Evolutionary conservation across 2,329 filamentous ascomycete genomes (phyloP).

Genomic region (Paramyrothecium roridum): DNA sequence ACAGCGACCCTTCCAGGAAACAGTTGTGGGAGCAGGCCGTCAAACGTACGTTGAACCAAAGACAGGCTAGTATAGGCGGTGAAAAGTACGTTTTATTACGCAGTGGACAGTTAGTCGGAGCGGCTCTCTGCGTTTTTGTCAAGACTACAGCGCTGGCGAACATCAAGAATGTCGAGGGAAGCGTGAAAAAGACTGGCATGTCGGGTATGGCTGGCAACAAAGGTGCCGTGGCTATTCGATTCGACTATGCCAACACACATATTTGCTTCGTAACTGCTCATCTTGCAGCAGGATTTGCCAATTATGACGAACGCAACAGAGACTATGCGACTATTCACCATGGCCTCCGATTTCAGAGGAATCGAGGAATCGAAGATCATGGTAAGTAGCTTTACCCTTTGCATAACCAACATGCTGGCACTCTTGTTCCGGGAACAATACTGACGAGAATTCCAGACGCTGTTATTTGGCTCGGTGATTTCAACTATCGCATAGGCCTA

Average conservation of each 20-base stretch:
- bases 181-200: constrained; percentile 89
- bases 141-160: constrained; percentile 70
- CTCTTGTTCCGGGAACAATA: constrained; percentile 12
- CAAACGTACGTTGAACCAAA: constrained; percentile 69
- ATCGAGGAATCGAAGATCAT: constrained; percentile 88
- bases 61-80: constrained; percentile 60
- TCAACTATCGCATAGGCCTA: constrained; percentile 95
- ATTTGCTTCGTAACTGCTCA: constrained; percentile 96
- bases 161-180: constrained; percentile 96
- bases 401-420: not conserved
- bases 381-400: constrained; percentile 42
- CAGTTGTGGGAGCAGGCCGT: constrained; percentile 85
- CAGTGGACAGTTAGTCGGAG: constrained; percentile 91
- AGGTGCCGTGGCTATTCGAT: constrained; percentile 91
- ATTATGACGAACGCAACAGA: constrained; percentile 92
- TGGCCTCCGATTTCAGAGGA: constrained; percentile 86
- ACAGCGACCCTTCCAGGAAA: constrained; percentile 84
- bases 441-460: constrained; percentile 43
- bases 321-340: constrained; percentile 89
- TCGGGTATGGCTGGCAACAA: constrained; percentile 98
- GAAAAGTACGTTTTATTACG: constrained; percentile 86
- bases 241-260: constrained; percentile 90
- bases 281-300: constrained; percentile 91
- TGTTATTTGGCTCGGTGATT: constrained; percentile 94
- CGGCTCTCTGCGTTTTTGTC: constrained; percentile 88